A percentile compares a stretch with the other conserved stretches of the same genome.
phyloP scores from a whole-genome alignment of 148 eudicot genomes.

The Rhododendron simsii region DNA sequence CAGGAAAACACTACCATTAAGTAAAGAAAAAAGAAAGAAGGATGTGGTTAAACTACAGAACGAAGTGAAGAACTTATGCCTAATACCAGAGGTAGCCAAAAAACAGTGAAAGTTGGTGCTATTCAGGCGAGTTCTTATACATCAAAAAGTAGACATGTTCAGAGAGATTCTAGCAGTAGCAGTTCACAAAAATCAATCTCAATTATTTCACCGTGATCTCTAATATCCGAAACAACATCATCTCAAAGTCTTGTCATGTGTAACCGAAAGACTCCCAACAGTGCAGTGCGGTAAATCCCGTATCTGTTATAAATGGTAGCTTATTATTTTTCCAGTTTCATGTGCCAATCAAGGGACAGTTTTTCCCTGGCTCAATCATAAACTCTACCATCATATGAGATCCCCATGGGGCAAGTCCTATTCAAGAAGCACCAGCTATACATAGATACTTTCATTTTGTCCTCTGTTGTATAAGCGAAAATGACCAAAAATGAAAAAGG shows the following conservation, averaged over 20 bases:
- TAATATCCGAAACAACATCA: background rate
- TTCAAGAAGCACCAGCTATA: background rate
- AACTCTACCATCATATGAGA: constrained; percentile 20
- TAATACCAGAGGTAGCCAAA: background rate
- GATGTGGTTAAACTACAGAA: background rate
- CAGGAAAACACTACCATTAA: background rate
- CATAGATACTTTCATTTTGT: background rate
- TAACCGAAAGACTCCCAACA: background rate
- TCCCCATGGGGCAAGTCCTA: constrained; percentile 1
- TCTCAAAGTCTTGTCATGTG: background rate
- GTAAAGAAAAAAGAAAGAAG: background rate
- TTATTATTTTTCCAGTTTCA: constrained; percentile 21
- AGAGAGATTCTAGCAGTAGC: background rate
- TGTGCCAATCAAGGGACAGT: constrained; percentile 22
- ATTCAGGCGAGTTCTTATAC: too few species aligned
- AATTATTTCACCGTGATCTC: background rate
- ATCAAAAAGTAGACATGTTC: background rate
- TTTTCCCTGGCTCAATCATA: constrained; percentile 31
- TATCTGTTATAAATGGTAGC: background rate
- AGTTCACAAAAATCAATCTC: background rate
- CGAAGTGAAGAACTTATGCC: background rate
- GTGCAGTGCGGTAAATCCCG: background rate
- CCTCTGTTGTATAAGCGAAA: background rate
- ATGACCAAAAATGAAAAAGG: background rate
- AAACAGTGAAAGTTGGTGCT: background rate